These are phyloP conservation scores for Pseudoneurospora amorphoporcata DNA, from an alignment of 495 filamentous ascomycete species.

Conservation along the genomic window DNA sequence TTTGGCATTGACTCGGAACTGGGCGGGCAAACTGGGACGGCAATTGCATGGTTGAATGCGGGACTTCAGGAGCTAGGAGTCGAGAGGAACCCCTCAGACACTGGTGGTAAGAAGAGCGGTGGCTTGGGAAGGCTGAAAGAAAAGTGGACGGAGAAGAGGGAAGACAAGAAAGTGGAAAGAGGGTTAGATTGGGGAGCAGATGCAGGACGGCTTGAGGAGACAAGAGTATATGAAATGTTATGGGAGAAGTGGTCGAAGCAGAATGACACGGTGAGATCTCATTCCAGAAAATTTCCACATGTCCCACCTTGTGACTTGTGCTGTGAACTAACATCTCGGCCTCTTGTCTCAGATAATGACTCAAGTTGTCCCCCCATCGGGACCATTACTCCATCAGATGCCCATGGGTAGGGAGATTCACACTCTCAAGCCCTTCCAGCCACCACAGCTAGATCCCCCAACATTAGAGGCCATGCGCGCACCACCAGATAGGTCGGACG, in stretches of 20 bases:
- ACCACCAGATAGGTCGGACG: slow-evolving; percentile 41
- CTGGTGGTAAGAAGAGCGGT: slow-evolving; percentile 28
- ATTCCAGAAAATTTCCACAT: not conserved
- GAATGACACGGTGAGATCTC: slow-evolving; percentile 73
- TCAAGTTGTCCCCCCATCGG: slow-evolving; percentile 61
- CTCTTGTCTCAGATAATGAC: slow-evolving; percentile 56
- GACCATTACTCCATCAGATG: slow-evolving; percentile 60
- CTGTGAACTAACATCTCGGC: not conserved
- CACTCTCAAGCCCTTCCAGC: slow-evolving; percentile 47
- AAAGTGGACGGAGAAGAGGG: slow-evolving; percentile 55
- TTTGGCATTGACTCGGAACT: slow-evolving; percentile 83
- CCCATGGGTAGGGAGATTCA: slow-evolving; percentile 86
- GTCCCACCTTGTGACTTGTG: not conserved
- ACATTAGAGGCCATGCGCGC: slow-evolving; percentile 43
- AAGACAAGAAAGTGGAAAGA: slow-evolving; percentile 59
- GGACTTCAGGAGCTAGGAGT: slow-evolving; percentile 62
- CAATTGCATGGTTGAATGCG: slow-evolving; percentile 71
- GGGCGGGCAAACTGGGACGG: slow-evolving; percentile 66
- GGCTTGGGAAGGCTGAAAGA: slow-evolving; percentile 62
- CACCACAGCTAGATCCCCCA: slow-evolving; percentile 45
- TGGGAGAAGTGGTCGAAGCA: slow-evolving; percentile 82
- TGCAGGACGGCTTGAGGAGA: slow-evolving; percentile 75
- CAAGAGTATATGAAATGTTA: slow-evolving; percentile 74
- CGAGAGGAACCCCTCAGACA: slow-evolving; percentile 19
- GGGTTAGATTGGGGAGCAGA: slow-evolving; percentile 68